Evolutionary conservation across 441 rosid species (phyloP), one percentile per base, ranked within the genome.

Genomic region (Croton laevigatus): DNA sequence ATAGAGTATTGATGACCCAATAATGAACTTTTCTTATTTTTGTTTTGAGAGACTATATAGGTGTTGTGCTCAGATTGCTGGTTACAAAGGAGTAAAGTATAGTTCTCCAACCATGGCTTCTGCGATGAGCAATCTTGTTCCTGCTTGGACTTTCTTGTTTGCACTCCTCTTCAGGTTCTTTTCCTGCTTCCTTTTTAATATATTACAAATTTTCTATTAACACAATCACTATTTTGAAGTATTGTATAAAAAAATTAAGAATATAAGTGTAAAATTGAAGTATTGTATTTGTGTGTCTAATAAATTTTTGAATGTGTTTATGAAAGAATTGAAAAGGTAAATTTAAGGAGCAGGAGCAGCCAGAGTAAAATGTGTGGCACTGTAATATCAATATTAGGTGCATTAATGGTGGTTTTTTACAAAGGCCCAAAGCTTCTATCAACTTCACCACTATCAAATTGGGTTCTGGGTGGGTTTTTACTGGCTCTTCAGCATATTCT

Each of bases 91-190:
- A 12, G 73, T 86, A 66, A 73, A 75, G 62, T 82, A 80, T 61
- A 79, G 84, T 71, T 86, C 87, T 16, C 88, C 88, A 45, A 84
- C 87, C 36, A 87, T 88, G 53, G 77, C 86, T 55, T 78, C 90
- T n/a, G 81, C 85, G 34, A 76, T 81, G 27, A 72, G 78, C 68
- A 86, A 86, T 66, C 82, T 85, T 44, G 66, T 68, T 3, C 88
- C 86, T 3, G 86, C 86, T 73, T 83, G 86, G 62, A 85, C 91
- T 36, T 85, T 87, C 79, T 58, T 84, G 0, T 80, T 87, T 3
- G 89, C 89, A 10, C 65, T 82, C 74, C 59, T 85, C 66, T 80
- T 88, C 83, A 85, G 88, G 93, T 84, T 48, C 52, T 48, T 48
- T 13, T n/a, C 16, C 16, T 48, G 16, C 52, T 48, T 10, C 52